These are phyloP conservation scores for Quercus parvula DNA, from an alignment of 306 rosid species.

Conservation along the genomic window DNA sequence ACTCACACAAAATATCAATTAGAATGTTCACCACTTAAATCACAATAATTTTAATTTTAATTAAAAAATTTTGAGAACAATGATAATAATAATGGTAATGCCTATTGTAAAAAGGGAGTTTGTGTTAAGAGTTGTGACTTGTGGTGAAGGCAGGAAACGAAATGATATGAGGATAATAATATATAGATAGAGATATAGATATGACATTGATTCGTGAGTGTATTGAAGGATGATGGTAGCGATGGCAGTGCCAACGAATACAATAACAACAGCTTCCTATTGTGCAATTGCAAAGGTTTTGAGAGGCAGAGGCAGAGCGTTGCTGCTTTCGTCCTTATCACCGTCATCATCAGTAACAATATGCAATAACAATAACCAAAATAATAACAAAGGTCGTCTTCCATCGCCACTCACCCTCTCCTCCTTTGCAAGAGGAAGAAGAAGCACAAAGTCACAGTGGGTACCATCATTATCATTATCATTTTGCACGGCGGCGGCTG, in stretches of 20 bases:
- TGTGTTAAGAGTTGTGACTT: too few relatives aligned
- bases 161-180: too few relatives aligned
- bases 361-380: neutral
- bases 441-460: too few relatives aligned
- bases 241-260: neutral
- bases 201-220: too few relatives aligned
- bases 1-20: too few relatives aligned
- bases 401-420: neutral
- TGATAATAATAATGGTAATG: too few relatives aligned
- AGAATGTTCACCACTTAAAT: too few relatives aligned
- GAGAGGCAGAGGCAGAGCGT: neutral
- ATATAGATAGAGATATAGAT: too few relatives aligned
- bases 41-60: too few relatives aligned
- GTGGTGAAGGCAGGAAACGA: too few relatives aligned
- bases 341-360: neutral
- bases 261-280: neutral
- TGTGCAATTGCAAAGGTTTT: neutral
- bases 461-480: neutral
- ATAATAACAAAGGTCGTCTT: neutral
- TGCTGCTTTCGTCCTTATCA: neutral
- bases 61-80: too few relatives aligned
- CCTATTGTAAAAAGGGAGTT: too few relatives aligned
- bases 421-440: neutral
- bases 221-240: neutral
- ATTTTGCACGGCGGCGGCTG: conserved; percentile 12